phyloP scores from a whole-genome alignment of 345 rosid genomes.

The Hibiscus syriacus region DNA sequence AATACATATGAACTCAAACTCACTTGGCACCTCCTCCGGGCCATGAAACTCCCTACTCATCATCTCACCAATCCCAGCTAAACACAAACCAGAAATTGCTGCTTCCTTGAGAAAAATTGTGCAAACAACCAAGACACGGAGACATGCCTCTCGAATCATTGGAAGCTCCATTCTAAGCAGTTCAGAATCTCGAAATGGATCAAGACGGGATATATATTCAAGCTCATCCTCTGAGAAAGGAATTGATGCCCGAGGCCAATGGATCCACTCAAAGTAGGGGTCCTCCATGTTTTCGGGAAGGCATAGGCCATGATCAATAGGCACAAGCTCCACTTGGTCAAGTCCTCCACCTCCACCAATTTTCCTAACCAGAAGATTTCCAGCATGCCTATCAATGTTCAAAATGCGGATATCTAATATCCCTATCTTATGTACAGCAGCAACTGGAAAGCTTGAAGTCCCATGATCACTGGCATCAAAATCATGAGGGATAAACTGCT shows the following conservation, averaged over 20 bases:
- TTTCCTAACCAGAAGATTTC: slow-evolving; percentile 82
- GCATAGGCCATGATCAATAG: slow-evolving; percentile 95
- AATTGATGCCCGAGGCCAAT: slow-evolving; percentile 98
- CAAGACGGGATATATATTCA: slow-evolving; percentile 53
- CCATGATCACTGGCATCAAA: slow-evolving; percentile 74
- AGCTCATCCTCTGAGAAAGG: slow-evolving; percentile 92
- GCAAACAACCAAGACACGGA: slow-evolving; percentile 68
- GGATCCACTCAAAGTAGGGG: slow-evolving; percentile 98
- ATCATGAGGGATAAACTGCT: slow-evolving; percentile 65
- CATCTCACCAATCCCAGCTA: slow-evolving; percentile 98
- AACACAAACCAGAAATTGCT: slow-evolving; percentile 67
- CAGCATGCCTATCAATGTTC: slow-evolving; percentile 75
- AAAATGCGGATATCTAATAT: slow-evolving; percentile 60
- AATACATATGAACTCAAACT: slow-evolving; percentile 76
- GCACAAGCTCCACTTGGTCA: slow-evolving; percentile 78
- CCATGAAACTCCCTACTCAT: slow-evolving; percentile 83
- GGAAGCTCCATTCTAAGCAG: slow-evolving; percentile 80
- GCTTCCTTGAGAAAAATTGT: slow-evolving; percentile 85
- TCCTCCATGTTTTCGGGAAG: slow-evolving; percentile 92
- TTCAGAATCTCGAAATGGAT: slow-evolving; percentile 58
- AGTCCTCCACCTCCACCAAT: slow-evolving; percentile 56
- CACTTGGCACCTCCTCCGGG: slow-evolving; percentile 91
- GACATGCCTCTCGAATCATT: slow-evolving; percentile 89
- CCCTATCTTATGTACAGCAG: slow-evolving; percentile 60
- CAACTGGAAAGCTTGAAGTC: slow-evolving; percentile 59